phyloP scores from a whole-genome alignment of 225 moss, liverwort and hornwort species.

The Pleurozium schreberi region DNA sequence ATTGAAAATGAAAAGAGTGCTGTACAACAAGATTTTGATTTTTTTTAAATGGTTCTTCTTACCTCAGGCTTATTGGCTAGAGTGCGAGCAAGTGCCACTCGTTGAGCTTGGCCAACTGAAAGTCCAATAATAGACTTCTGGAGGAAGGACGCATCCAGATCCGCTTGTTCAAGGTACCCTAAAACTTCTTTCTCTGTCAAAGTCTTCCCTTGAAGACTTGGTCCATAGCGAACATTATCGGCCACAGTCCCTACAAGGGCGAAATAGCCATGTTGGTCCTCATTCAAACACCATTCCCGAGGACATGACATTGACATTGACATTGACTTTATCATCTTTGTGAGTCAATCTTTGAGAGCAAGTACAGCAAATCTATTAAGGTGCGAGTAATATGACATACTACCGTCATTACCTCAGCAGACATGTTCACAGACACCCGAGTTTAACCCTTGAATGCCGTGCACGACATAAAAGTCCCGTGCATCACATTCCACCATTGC shows the following conservation, averaged over 20 bases:
- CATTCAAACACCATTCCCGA: background rate
- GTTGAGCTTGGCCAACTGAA: conserved; percentile 69
- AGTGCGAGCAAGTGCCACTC: conserved; percentile 69
- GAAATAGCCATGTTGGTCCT: background rate
- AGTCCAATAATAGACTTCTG: conserved; percentile 44
- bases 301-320: background rate
- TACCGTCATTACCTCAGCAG: background rate
- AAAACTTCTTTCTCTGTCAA: conserved; percentile 38
- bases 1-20: background rate
- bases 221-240: conserved; percentile 63
- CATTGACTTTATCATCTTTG: background rate
- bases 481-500: background rate
- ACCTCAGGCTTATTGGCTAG: conserved; percentile 65
- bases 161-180: conserved; percentile 44
- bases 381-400: background rate
- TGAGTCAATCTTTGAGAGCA: background rate
- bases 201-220: conserved; percentile 38
- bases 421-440: background rate
- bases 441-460: background rate
- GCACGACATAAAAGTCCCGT: background rate
- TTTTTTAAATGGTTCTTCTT: background rate
- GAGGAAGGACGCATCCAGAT: conserved; percentile 32
- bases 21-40: background rate
- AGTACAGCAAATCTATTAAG: background rate
- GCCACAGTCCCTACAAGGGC: conserved; percentile 48